phyloP scores from a whole-genome alignment of 371 early-diverging fungal genomes.

The Circinella minor region DNA sequence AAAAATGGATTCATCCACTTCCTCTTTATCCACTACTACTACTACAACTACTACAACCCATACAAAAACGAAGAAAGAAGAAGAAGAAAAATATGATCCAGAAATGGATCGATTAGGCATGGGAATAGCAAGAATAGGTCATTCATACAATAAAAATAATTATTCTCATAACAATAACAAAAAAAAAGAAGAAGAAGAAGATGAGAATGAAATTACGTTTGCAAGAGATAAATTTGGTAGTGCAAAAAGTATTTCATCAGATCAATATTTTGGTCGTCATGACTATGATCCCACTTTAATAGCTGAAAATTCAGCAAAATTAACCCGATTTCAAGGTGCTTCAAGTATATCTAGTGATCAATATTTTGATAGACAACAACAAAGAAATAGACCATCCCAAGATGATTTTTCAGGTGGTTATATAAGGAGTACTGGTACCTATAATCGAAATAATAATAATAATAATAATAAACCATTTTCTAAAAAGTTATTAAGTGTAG shows the following conservation, averaged over 20 bases:
- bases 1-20: not conserved
- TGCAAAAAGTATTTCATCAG: conserved; percentile 85
- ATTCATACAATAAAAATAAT: too few relatives aligned
- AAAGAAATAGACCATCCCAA: not conserved
- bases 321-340: conserved; percentile 76
- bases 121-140: conserved; percentile 50
- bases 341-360: conserved; percentile 78
- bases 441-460: conserved; percentile 4
- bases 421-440: conserved; percentile 21
- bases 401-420: conserved; percentile 24
- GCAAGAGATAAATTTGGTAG: conserved; percentile 71
- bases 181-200: not conserved
- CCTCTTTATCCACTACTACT: not conserved
- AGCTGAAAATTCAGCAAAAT: conserved; percentile 58
- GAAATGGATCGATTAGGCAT: conserved; percentile 55
- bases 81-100: not conserved
- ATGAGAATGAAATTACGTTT: conserved; percentile 33
- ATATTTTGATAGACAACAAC: conserved; percentile 65
- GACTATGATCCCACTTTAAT: conserved; percentile 56
- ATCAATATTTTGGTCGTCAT: conserved; percentile 87
- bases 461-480: conserved; percentile 21
- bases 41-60: not conserved
- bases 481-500: conserved; percentile 33
- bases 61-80: not conserved
- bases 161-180: not conserved